phyloP scores from a whole-genome alignment of 768 basidiomycete species.

The Boletus insuetus region DNA sequence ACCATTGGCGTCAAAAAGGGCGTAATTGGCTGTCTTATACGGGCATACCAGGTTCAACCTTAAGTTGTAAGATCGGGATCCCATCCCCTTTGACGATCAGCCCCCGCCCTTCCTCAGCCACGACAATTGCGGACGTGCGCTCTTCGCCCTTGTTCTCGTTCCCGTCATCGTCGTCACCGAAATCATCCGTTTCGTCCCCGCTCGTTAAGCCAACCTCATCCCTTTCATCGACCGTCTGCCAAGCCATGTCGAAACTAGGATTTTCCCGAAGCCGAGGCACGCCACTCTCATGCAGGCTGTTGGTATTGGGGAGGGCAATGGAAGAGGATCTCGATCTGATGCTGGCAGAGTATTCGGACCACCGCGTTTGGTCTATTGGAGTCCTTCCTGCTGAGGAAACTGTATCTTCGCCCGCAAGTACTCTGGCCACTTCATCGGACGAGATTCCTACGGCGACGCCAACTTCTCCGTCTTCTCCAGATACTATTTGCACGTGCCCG shows the following conservation, averaged over 20 bases:
- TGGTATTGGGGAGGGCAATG: conserved; percentile 46
- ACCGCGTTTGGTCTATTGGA: conserved; percentile 62
- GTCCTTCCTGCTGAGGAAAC: conserved; percentile 46
- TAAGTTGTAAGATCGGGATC: conserved; percentile 56
- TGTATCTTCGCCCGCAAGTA: conserved; percentile 52
- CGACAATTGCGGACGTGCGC: conserved; percentile 70
- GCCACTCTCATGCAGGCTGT: conserved; percentile 39
- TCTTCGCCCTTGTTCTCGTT: conserved; percentile 58
- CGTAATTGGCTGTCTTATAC: not conserved
- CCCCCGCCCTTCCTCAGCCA: conserved; percentile 84
- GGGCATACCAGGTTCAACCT: conserved; percentile 68
- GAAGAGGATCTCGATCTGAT: conserved; percentile 72
- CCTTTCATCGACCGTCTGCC: conserved; percentile 71
- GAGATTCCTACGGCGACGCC: conserved; percentile 56
- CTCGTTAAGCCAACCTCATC: conserved; percentile 63
- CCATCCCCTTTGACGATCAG: conserved; percentile 74
- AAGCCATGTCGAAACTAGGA: conserved; percentile 73
- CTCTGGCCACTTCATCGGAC: conserved; percentile 62
- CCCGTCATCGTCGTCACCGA: conserved; percentile 51
- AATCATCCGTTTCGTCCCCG: conserved; percentile 48
- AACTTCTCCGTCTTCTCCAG: conserved; percentile 54
- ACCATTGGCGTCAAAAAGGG: not conserved
- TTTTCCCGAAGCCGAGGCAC: conserved; percentile 54
- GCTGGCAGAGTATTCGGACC: conserved; percentile 72
- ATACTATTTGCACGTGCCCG: conserved; percentile 62